These are phyloP conservation scores for Populus davidiana DNA, from an alignment of 345 rosid species.

Conservation along the genomic window DNA sequence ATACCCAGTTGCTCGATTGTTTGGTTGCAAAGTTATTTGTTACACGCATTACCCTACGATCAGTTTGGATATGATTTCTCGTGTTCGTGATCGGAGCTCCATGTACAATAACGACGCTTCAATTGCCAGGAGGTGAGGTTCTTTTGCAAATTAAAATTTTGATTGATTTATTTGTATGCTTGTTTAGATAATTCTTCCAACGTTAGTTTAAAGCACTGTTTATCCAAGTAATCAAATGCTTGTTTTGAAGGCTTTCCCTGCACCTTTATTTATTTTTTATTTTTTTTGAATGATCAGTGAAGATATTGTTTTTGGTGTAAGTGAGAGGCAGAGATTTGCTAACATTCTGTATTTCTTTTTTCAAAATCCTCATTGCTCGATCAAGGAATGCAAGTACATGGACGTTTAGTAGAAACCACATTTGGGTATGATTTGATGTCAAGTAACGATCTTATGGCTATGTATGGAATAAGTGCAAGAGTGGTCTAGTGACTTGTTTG, in stretches of 20 bases:
- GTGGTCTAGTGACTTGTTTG: conserved; percentile 41
- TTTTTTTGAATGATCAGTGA: no score
- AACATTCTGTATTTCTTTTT: conserved; percentile 37
- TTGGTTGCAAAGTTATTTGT: conserved; percentile 92
- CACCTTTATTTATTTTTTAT: neutral
- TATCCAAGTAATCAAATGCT: neutral
- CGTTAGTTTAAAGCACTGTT: neutral
- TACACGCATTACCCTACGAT: conserved; percentile 95
- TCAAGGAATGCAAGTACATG: conserved; percentile 51
- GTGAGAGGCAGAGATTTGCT: conserved; percentile 41
- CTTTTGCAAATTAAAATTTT: neutral
- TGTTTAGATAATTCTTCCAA: neutral
- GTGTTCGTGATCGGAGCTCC: conserved; percentile 63
- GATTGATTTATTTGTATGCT: neutral
- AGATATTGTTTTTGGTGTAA: conserved; percentile 6
- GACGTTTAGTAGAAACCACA: conserved; percentile 36
- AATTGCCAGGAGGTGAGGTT: conserved; percentile 65
- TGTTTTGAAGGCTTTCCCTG: neutral
- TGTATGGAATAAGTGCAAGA: conserved; percentile 51
- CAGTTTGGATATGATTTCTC: conserved; percentile 85
- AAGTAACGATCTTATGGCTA: conserved; percentile 44
- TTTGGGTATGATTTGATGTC: conserved; percentile 32
- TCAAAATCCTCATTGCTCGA: conserved; percentile 18
- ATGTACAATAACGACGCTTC: conserved; percentile 77
- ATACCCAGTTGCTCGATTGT: conserved; percentile 82